Evolutionary conservation across 1,139 yeast species (phyloP).

Genomic region (Saccharomycopsis crataegensis): DNA sequence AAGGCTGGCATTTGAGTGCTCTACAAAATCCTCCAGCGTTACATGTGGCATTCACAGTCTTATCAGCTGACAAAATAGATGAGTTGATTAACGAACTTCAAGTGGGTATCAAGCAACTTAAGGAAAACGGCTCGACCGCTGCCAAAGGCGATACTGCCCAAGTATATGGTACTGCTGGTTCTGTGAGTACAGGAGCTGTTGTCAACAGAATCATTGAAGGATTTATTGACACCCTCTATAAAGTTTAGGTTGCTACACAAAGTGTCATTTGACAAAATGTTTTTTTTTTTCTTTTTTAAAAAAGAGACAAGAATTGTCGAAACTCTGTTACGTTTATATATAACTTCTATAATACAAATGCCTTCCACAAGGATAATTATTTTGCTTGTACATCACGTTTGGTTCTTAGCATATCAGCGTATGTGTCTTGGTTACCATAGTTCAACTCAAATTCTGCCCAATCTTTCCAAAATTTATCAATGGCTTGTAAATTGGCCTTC

Average conservation of each 20-base stretch:
- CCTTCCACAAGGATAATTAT: not conserved
- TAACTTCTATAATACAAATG: too few relatives aligned
- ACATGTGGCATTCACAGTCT: constrained; percentile 79
- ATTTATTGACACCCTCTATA: constrained; percentile 73
- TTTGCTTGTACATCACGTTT: constrained; percentile 34
- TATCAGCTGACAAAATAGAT: constrained; percentile 57
- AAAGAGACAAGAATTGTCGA: too few relatives aligned
- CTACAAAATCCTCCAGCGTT: constrained; percentile 86
- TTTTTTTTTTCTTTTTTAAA: not conserved
- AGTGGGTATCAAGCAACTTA: constrained; percentile 38
- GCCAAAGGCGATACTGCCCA: constrained; percentile 59
- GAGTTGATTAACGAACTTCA: constrained; percentile 54
- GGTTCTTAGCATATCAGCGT: constrained; percentile 64
- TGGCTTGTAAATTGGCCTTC: constrained; percentile 13
- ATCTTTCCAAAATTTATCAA: constrained; percentile 41
- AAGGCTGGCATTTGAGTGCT: constrained; percentile 88
- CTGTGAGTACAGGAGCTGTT: constrained; percentile 75
- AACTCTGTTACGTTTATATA: too few relatives aligned
- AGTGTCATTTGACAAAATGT: not conserved
- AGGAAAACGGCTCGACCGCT: constrained; percentile 27
- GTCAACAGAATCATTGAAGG: constrained; percentile 74
- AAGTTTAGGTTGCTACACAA: constrained; percentile 24
- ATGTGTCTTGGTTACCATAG: constrained; percentile 63
- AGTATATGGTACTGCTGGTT: constrained; percentile 91
- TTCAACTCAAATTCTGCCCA: constrained; percentile 75